Evolutionary conservation across 2,329 filamentous ascomycete species (phyloP).

Genomic region (Cordyceps militaris): DNA sequence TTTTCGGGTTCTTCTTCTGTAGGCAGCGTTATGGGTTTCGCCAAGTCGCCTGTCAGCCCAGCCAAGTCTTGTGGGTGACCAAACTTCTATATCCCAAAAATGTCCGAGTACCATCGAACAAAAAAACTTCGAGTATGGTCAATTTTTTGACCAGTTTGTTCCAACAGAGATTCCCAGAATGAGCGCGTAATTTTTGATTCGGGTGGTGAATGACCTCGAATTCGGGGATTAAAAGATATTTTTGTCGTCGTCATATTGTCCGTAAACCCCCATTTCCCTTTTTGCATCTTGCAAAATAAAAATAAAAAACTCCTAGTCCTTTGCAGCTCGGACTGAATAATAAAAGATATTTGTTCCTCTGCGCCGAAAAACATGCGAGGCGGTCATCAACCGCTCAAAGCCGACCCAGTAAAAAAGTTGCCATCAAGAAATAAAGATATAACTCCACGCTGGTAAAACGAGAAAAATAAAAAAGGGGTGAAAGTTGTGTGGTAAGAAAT

Average conservation of each 20-base stretch:
- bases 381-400: slow-evolving; percentile 3
- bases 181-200: slow-evolving; percentile 1
- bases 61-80: neutral
- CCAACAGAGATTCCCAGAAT: neutral
- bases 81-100: slow-evolving; percentile 8
- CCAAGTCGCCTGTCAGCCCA: neutral
- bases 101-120: slow-evolving; percentile 1
- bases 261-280: neutral
- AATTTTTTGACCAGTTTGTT: too few species aligned
- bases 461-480: neutral
- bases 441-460: slow-evolving; percentile 15
- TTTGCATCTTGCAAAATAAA: slow-evolving; percentile 1
- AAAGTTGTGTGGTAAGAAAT: slow-evolving; percentile 4
- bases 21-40: neutral
- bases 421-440: neutral
- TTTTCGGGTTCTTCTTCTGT: neutral
- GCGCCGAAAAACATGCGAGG: slow-evolving; percentile 11
- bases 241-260: slow-evolving; percentile 3
- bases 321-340: slow-evolving; percentile 13
- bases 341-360: slow-evolving; percentile 3
- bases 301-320: slow-evolving; percentile 4
- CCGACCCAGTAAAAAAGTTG: neutral
- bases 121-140: neutral
- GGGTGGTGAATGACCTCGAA: neutral
- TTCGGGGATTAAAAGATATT: slow-evolving; percentile 9